Evolutionary conservation across 2,329 filamentous ascomycete genomes (phyloP).

Genomic region (Grosmannia serpens): DNA sequence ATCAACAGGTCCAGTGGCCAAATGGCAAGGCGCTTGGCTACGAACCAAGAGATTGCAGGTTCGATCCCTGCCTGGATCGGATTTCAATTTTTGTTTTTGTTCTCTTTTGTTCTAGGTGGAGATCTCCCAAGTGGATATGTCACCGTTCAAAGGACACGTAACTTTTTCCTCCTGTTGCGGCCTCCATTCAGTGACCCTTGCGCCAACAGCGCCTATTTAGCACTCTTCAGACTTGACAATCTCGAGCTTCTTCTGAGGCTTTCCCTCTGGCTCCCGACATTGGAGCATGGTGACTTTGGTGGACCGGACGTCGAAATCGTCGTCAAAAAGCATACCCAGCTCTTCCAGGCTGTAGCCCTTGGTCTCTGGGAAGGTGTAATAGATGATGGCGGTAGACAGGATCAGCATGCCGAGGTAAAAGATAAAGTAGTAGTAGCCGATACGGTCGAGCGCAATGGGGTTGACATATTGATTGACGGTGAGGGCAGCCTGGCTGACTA

Average conservation of each 20-base stretch:
- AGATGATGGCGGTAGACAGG: background rate
- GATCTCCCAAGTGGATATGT: no score
- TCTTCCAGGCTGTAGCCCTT: slow-evolving; percentile 16
- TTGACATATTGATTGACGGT: background rate
- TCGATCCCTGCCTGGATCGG: slow-evolving; percentile 22
- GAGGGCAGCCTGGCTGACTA: background rate
- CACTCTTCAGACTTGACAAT: no score
- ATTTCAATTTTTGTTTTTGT: no score
- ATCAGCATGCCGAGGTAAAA: background rate
- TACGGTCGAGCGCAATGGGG: background rate
- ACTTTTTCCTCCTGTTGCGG: no score
- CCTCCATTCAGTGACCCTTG: no score
- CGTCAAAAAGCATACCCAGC: slow-evolving; percentile 2
- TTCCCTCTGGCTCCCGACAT: no score
- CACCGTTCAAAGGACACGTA: no score
- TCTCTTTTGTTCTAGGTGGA: no score
- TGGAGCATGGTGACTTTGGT: no score
- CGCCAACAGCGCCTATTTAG: no score
- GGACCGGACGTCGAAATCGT: no score
- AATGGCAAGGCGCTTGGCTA: slow-evolving; percentile 26
- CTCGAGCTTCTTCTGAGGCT: no score
- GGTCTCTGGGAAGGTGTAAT: slow-evolving; percentile 15
- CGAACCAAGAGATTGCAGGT: slow-evolving; percentile 27
- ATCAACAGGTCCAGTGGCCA: slow-evolving; percentile 15
- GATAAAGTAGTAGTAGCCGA: background rate